Evolutionary conservation across 192 early-diverging fungal species (phyloP), one percentile per base, ranked within the genome.

Genomic region (Diversispora epigaea): DNA sequence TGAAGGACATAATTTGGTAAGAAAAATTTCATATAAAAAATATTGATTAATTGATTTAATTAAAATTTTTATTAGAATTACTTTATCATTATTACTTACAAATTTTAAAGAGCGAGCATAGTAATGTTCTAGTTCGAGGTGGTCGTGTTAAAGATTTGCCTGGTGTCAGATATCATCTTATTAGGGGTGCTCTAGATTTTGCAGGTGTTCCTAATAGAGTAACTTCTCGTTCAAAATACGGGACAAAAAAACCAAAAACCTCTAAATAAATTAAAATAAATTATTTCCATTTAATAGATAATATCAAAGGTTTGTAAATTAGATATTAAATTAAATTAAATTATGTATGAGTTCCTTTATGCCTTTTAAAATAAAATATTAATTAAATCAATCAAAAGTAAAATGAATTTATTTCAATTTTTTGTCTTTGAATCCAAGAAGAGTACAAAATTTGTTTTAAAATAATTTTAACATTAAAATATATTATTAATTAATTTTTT

Each of bases 61-160:
- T 32, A n/a, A 3, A 40, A 54, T 22, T 68, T 67, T 67, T 25
- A 69, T 69, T 69, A 43, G 54, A 14, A 32, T 49, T 25, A 22
- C 10, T 55, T 52, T 32, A 69, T 52, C 15, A 43, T 19, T 19
- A 19, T 17, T 44, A 44, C 22, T 11, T 12, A 25, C 19, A 3
- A 6, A 43, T 43, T 70, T n/a, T 71, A 7, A 47, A 74, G 72
- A 62, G 97, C 85, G 97, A 99, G 80, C 96, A 99, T 83, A 94
- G 93, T 44, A 95, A 97, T 39, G 97, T 99, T 19, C 81, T 99
- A 50, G 94, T 99, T 10, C 86, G 95, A 47, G 97, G 97, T 25
- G 97, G 97, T 52, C 90, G 96, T 87, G 94, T 97, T 3, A 90
- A 93, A 19, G 97, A 98, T 92, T 89, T 96, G 74, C 96, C 96